Evolutionary conservation across 148 eudicot species (phyloP), one percentile per base, ranked within the genome.

Genomic region (Diospyros lotus): DNA sequence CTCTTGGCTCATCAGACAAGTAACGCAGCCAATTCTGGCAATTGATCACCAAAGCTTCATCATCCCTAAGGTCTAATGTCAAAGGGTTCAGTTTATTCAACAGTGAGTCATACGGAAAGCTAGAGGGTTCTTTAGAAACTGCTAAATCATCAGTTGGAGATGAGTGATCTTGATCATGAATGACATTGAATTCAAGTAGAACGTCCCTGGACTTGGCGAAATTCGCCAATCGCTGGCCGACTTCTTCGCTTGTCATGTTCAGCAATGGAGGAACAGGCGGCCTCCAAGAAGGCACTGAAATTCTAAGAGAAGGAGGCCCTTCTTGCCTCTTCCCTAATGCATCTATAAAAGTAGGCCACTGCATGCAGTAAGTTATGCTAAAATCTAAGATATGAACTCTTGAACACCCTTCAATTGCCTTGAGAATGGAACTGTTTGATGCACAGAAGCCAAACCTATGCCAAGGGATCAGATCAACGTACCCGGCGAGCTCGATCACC

Each of bases 401-500:
- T 18, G 73, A 42, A 56, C 63, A 72, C 69, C 88, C 88, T 77
- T 72, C 75, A 15, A 85, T 64, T 3, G 85, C 83, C 79, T 77
- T 80, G 13, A 77, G 68, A 77, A 85, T 82, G 39, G 77, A 79
- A 67, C 83, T 77, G 68, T 85, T 85, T 4, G 88, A 82, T 9
- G 85, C 88, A 72, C 83, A 85, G 69, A 82, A 85, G 1, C 88
- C 88, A 72, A 85, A 85, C 55, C 83, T 82, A 48, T 85, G 88
- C 88, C 88, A 85, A 8, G 88, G 88, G 69, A 85, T 79, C 12
- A 85, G 83, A 67, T 85, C 88, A 41, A 85, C 88, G 28, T 85
- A 85, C 75, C 81, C 81, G 38, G 83, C 88, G 1, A 85, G 80
- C 83, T 85, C 83, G 4, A 83, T 85, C 14, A 85, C 81, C 5